Conservation (phyloP, 805 yeast species). For the Wickerhamiella qilinensis region DNA sequence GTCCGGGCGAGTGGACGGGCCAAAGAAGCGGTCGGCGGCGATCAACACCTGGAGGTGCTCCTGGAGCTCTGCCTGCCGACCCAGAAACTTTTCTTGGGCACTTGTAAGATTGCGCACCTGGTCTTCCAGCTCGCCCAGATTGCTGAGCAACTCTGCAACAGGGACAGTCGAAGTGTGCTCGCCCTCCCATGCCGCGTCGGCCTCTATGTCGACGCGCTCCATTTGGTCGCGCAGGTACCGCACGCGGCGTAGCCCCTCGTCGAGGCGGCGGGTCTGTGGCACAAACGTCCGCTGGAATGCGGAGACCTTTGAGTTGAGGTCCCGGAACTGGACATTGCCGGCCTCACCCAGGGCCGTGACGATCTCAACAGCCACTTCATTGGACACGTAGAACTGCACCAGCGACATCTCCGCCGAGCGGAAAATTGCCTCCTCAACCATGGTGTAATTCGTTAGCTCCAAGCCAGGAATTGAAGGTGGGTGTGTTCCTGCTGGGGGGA, state of each 20-base stretch:
- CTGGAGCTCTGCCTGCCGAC: slow-evolving; percentile 45
- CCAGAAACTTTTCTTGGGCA: slow-evolving; percentile 47
- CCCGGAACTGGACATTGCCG: slow-evolving; percentile 78
- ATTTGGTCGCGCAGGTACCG: slow-evolving; percentile 26
- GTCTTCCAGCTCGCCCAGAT: slow-evolving; percentile 52
- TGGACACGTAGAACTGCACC: slow-evolving; percentile 79
- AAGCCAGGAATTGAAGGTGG: too few relatives aligned
- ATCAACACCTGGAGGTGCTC: slow-evolving; percentile 54
- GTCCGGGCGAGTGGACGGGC: slow-evolving; percentile 10
- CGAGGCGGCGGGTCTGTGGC: slow-evolving; percentile 66
- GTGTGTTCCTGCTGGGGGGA: too few relatives aligned
- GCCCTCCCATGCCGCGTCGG: slow-evolving; percentile 25
- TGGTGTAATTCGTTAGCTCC: too few relatives aligned
- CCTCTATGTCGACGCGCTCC: slow-evolving; percentile 17
- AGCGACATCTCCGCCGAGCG: slow-evolving; percentile 93
- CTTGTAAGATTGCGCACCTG: slow-evolving; percentile 56
- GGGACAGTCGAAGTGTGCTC: slow-evolving; percentile 23
- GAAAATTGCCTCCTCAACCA: slow-evolving; percentile 21
- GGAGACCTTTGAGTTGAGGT: slow-evolving; percentile 62
- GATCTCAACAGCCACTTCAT: slow-evolving; percentile 76
- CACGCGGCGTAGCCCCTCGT: slow-evolving; percentile 77
- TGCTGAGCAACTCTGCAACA: slow-evolving; percentile 54
- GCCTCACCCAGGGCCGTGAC: slow-evolving; percentile 76
- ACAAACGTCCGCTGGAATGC: slow-evolving; percentile 86
- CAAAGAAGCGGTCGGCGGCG: slow-evolving; percentile 30